A percentile compares a stretch with the other conserved stretches of the same genome.
phyloP scores from a whole-genome alignment of 176 grass and related monocot genomes.

The Carex pumila region DNA sequence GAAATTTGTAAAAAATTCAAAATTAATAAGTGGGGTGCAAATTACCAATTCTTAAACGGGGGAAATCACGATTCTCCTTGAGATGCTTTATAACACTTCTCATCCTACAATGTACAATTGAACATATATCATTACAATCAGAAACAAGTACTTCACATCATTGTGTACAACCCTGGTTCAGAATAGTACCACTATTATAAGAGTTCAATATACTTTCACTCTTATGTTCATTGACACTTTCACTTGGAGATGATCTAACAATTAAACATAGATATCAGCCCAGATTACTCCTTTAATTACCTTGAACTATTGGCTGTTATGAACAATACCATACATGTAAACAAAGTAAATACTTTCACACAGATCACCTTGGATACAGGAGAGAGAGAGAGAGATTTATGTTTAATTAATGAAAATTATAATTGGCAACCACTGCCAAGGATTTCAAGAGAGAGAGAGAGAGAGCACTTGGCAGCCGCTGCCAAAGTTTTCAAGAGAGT shows the following conservation, averaged over 20 bases:
- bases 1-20: background rate
- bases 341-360: background rate
- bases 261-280: background rate
- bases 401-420: too few relatives aligned
- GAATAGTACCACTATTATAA: background rate
- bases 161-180: background rate
- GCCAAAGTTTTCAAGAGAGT: background rate
- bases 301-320: background rate
- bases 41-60: constrained; percentile 78
- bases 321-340: background rate
- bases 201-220: background rate
- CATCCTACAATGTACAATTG: constrained; percentile 43
- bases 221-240: background rate
- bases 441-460: background rate
- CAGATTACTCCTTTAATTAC: background rate
- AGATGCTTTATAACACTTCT: constrained; percentile 87
- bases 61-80: constrained; percentile 71
- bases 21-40: background rate
- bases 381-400: background rate
- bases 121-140: background rate
- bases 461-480: background rate
- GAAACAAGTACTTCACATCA: background rate
- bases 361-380: background rate
- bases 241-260: background rate
- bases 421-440: too few relatives aligned